Evolutionary conservation across 106 monocot genomes (phyloP), one percentile per base, ranked within the genome.

Genomic region (Gastrodia elata): DNA sequence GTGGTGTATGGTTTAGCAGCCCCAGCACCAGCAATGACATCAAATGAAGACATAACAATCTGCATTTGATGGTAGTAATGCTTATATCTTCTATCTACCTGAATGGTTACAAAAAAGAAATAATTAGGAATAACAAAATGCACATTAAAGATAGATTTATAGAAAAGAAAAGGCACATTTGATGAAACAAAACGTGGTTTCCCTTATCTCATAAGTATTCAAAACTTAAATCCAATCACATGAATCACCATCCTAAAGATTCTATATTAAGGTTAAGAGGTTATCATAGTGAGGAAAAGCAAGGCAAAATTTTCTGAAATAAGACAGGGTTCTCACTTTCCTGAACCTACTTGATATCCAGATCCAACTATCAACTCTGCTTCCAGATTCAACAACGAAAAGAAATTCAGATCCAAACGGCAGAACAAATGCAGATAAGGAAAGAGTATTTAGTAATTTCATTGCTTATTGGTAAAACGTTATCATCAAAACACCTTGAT

Each of bases 21-120:
- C n/a, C 85, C 83, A 26, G 46, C 38, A 11, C 91, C 91, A 1
- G 89, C 87, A 68, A 89, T 71, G 33, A 76, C 78, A 77, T 91
- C 91, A 65, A 94, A 94, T 42, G 94, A 91, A 52, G 91, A 83
- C 3, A 82, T 83, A 33, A 94, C 81, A 32, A 91, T 74, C 70
- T 91, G 89, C 91, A 94, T 89, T 56, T 94, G 94, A 73, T 91
- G 83, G 65, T 87, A 80, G 57, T 94, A 94, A 44, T 91, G 88
- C 64, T 85, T 91, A 78, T 94, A 89, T 65, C 83, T 94, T 80
- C 80, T 78, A 71, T 92, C 91, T 67, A 92, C 82, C 91, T 92
- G 76, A n/a, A 79, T 39, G 36, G 20, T 14, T 7, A 64, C 32
- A 3, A 34, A 67, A 37, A 38, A 27, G 20, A n/a, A 67, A 52